phyloP scores from a whole-genome alignment of 1,284 basidiomycete species.

The Ustilago hordei region DNA sequence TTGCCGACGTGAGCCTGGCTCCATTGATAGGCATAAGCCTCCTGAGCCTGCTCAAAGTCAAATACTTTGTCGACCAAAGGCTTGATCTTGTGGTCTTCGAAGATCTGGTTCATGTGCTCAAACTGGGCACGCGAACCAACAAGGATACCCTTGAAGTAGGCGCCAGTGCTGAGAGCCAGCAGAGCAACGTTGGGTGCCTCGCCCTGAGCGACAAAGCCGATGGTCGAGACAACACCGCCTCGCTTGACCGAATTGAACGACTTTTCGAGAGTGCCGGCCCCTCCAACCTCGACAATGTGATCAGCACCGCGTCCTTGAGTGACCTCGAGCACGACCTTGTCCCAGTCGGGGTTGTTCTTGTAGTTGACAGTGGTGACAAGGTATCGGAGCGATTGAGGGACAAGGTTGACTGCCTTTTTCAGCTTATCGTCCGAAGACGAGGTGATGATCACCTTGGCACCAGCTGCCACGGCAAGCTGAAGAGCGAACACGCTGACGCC shows the following conservation, averaged over 20 bases:
- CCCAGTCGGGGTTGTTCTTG: slow-evolving; percentile 74
- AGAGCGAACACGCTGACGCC: slow-evolving; percentile 75
- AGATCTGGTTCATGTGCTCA: slow-evolving; percentile 72
- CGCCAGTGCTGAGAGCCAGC: slow-evolving; percentile 36
- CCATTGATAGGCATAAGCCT: slow-evolving; percentile 73
- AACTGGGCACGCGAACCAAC: slow-evolving; percentile 71
- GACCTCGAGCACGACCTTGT: slow-evolving; percentile 73
- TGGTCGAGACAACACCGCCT: slow-evolving; percentile 73
- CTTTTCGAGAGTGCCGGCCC: slow-evolving; percentile 73
- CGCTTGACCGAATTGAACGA: slow-evolving; percentile 71
- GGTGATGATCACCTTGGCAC: slow-evolving; percentile 75
- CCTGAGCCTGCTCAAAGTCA: slow-evolving; percentile 72
- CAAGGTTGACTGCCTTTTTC: slow-evolving; percentile 57
- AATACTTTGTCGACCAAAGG: slow-evolving; percentile 75
- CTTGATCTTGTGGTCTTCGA: slow-evolving; percentile 71
- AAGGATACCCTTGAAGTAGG: slow-evolving; percentile 69
- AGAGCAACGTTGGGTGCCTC: slow-evolving; percentile 40
- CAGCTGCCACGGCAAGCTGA: slow-evolving; percentile 75
- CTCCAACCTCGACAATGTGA: slow-evolving; percentile 75
- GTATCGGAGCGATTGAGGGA: slow-evolving; percentile 56
- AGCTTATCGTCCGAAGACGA: slow-evolving; percentile 76
- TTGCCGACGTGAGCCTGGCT: slow-evolving; percentile 59
- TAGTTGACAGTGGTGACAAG: slow-evolving; percentile 72
- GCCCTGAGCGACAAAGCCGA: slow-evolving; percentile 72
- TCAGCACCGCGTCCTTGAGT: slow-evolving; percentile 75